Evolutionary conservation across 345 rosid species (phyloP), one percentile per base, ranked within the genome.

Genomic region (Capsella bursapastoris): DNA sequence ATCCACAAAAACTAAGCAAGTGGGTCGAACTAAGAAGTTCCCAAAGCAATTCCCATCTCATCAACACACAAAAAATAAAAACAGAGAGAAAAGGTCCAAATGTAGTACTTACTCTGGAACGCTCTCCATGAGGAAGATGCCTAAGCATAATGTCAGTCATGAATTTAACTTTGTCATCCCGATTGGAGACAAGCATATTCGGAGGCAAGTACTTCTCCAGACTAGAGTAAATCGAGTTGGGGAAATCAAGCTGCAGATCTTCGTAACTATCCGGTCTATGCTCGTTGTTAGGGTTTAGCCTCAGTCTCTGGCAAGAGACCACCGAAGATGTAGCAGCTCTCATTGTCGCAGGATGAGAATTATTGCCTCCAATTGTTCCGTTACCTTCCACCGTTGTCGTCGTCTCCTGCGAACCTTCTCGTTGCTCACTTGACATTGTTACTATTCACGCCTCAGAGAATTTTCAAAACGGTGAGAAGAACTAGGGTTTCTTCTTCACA

Each of bases 231-330:
- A 93, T 85, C 51, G 83, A 76, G 67, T 88, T 88, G 35, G 85
- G 88, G 85, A 87, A 91, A 41, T 86, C 92, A 61, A 82, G 79
- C 52, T 82, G 85, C 73, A 93, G 75, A 82, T 84, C 92, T 18
- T 93, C 96, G 81, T 93, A 93, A 83, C 69, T 85, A 12, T 88
- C 97, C 3, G 96, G 90, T 43, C 81, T 83, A 84, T 89, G 94
- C 64, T 91, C 91, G 57, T 79, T 57, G 83, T 64, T 87, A 44
- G 96, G 92, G 79, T 82, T 82, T 79, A 82, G 82, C 71, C 87
- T 82, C 65, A 91, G 86, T 60, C 93, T 78, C 47, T 80, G 91
- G 38, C 62, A 38, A 34, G 71, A 69, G 25, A 58, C 43, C 40
- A 59, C 34, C 67, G 79, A n/a, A 48, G 16, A 7, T 13, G 57